Evolutionary conservation across 148 eudicot species (phyloP), one percentile per base, ranked within the genome.

Genomic region (Camellia sinensis): DNA sequence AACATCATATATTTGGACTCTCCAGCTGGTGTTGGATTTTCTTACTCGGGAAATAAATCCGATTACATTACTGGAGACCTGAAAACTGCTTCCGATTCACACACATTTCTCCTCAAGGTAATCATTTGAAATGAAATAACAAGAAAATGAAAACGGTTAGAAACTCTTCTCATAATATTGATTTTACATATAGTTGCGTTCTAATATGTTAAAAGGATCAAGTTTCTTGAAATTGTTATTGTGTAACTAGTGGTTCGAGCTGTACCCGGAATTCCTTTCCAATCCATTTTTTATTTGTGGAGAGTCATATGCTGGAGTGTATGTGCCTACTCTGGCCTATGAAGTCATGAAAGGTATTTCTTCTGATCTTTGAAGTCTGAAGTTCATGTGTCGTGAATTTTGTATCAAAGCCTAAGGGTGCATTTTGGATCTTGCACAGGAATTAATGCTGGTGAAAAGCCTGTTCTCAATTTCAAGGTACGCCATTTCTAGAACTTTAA

Each of bases 261-360:
- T 96, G 72, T 94, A 92, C 80, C 87, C 90, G 5, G 95, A 94
- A 82, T 96, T 82, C 85, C 89, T 84, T 43, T 75, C 85, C 15
- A 96, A 96, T 83, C 89, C 98, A 17, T 96, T 96, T 86, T 94
- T 85, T 81, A 91, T 96, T 67, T 46, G 90, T 57, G 99, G 99
- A 21, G 99, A 96, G 78, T 96, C 99, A 41, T 96, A 94, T 84
- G 99, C 99, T 81, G 99, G 99, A 82, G 78, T 96, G 18, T 96
- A 96, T 77, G 95, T 96, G 75, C 99, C 99, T 41, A 96, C 98
- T 64, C 93, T 96, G 83, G 85, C 98, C 75, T 79, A 77, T 81
- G 95, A 94, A 90, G 89, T 96, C 13, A 97, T 86, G 11, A 88
- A 91, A 86, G 99, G 99, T 96, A 89, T 18, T 74, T 67, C 48